Evolutionary conservation across 192 early-diverging fungal species (phyloP), one percentile per base, ranked within the genome.

Genomic region (Gorgonomyces haynaldii): DNA sequence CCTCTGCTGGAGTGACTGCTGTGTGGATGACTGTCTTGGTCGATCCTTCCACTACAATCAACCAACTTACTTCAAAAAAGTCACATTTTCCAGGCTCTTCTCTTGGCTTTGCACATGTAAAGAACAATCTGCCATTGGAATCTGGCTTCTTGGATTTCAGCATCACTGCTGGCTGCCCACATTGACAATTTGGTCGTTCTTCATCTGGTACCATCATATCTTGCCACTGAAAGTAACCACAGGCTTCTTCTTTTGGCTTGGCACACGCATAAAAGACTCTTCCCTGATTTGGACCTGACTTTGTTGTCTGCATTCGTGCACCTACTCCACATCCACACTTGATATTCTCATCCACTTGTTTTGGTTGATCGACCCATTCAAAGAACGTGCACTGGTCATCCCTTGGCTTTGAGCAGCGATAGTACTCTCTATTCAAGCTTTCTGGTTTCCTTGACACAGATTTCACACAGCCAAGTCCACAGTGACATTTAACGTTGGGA

Each of bases 171-270:
- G 30, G 12, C 12, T 31, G 30, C 30, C 12, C 6, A 12, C 40
- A 23, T 23, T 7, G 21, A 19, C 25, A 7, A 16, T 23, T 23
- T 22, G 7, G 6, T 6, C 3, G 24, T n/a, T 9, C 42, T n/a
- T n/a, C n/a, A n/a, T n/a, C n/a, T n/a, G n/a, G n/a, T n/a, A n/a
- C n/a, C n/a, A n/a, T n/a, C n/a, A n/a, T n/a, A 40, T 84, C 82
- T 5, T 54, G 64, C 82, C 81, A 82, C 19, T 60, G 31, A 52
- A 84, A 82, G 42, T 66, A 85, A 3, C 47, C 53, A 39, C 81
- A 85, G 15, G 30, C 37, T 8, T 42, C 37, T 16, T 30, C 16
- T 37, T 54, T 32, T 27, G 37, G 5, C 24, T 47, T 47, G 28
- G 45, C n/a, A 37, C 72, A 69, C 3, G 13, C 8, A 44, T 57